These are phyloP conservation scores for Diaporthe caulivora DNA, from an alignment of 2,329 filamentous ascomycete species.

Conservation along the genomic window DNA sequence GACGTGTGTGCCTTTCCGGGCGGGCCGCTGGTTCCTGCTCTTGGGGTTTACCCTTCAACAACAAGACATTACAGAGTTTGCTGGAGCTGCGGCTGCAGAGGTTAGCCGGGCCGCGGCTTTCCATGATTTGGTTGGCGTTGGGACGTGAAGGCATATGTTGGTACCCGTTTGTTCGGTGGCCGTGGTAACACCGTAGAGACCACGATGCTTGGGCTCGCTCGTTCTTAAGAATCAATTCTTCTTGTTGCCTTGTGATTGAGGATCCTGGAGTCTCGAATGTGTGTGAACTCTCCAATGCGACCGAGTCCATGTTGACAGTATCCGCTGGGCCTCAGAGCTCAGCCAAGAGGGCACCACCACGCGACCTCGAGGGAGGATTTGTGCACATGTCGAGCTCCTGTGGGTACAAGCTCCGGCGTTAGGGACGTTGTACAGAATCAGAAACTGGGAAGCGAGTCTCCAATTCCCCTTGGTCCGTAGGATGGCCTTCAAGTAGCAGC, in stretches of 20 bases:
- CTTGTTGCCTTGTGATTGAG: slow-evolving; percentile 2
- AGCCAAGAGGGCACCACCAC: background rate
- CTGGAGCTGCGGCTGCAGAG: slow-evolving; percentile 23
- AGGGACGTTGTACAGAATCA: slow-evolving; percentile 29
- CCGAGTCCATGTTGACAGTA: background rate
- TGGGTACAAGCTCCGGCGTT: background rate
- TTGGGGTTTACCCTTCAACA: slow-evolving; percentile 1
- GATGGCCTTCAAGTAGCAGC: background rate
- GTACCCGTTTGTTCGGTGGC: slow-evolving; percentile 30
- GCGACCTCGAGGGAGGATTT: background rate
- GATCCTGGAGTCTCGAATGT: background rate
- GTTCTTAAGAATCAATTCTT: slow-evolving; percentile 14
- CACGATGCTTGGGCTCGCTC: slow-evolving; percentile 28
- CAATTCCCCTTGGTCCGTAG: background rate
- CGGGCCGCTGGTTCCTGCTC: slow-evolving; percentile 25
- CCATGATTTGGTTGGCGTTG: slow-evolving; percentile 13
- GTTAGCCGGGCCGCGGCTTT: slow-evolving; percentile 21
- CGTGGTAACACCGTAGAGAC: slow-evolving; percentile 33
- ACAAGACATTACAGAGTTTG: slow-evolving; percentile 17
- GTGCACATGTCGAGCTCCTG: background rate
- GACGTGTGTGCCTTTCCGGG: slow-evolving; percentile 24
- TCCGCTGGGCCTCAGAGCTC: background rate
- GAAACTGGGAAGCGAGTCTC: slow-evolving; percentile 16
- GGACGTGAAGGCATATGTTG: slow-evolving; percentile 22
- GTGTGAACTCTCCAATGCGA: background rate